phyloP scores from a whole-genome alignment of 129 eudicot species.

The Flaveria ramosissima region DNA sequence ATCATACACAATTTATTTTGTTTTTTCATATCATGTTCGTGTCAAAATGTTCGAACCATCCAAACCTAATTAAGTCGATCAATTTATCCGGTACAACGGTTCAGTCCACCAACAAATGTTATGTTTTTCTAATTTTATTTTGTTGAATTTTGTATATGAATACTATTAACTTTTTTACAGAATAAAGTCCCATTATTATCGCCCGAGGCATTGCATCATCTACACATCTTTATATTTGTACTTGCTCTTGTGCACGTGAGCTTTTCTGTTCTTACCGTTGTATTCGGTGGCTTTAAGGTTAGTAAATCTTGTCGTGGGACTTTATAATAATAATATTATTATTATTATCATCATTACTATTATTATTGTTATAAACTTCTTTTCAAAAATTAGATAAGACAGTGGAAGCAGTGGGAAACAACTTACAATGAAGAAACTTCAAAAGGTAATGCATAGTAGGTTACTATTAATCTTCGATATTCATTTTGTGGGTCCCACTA shows the following conservation, averaged over 20 bases:
- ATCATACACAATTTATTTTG: neutral
- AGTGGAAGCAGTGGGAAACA: slow-evolving; percentile 92
- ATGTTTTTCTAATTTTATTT: neutral
- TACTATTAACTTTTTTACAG: slow-evolving; percentile 38
- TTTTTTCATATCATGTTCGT: too few relatives aligned
- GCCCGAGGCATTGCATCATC: slow-evolving; percentile 82
- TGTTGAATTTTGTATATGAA: neutral
- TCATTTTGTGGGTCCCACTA: neutral
- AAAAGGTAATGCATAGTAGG: slow-evolving; percentile 18
- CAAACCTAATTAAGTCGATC: too few relatives aligned
- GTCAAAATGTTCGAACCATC: too few relatives aligned
- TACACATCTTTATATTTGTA: slow-evolving; percentile 90
- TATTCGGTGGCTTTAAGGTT: slow-evolving; percentile 82
- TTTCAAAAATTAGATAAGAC: slow-evolving; percentile 56
- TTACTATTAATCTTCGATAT: neutral
- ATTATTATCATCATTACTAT: too few relatives aligned
- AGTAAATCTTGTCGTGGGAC: slow-evolving; percentile 5
- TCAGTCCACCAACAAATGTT: neutral
- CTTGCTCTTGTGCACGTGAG: slow-evolving; percentile 89
- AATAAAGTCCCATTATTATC: slow-evolving; percentile 75
- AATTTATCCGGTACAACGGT: too few relatives aligned
- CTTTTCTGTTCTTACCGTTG: slow-evolving; percentile 72
- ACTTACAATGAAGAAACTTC: slow-evolving; percentile 47
- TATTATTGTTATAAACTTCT: neutral
- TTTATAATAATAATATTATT: too few relatives aligned